Conservation (phyloP, 2,329 filamentous ascomycete genomes). For the Colletotrichum sp. region DNA sequence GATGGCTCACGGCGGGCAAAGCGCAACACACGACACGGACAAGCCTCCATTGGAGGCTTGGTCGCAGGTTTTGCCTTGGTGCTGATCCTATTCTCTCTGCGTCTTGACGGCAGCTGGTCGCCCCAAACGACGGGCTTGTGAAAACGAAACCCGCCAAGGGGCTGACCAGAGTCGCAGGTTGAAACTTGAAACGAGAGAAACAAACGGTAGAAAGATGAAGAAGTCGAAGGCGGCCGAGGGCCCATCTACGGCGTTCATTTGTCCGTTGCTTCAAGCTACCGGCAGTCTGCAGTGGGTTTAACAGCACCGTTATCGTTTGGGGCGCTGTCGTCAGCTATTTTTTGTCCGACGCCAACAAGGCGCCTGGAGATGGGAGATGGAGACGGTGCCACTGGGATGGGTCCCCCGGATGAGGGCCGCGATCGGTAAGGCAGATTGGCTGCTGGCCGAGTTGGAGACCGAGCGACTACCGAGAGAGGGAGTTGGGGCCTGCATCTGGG, state of each 20-base stretch:
- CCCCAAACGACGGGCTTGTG: neutral
- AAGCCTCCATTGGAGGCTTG: neutral
- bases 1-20: neutral
- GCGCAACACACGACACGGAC: neutral
- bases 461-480: neutral
- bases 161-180: slow-evolving; percentile 8
- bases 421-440: slow-evolving; percentile 3
- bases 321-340: neutral
- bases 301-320: neutral
- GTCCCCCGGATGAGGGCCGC: neutral
- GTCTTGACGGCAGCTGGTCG: neutral
- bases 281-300: neutral
- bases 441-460: neutral
- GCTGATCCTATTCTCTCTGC: neutral
- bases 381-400: neutral
- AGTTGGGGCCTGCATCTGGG: neutral
- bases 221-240: neutral
- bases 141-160: slow-evolving; percentile 11
- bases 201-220: neutral
- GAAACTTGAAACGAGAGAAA: slow-evolving; percentile 16
- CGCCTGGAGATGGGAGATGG: neutral
- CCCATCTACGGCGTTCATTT: neutral
- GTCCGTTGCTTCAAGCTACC: neutral
- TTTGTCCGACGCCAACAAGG: neutral
- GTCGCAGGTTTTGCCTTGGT: neutral